Evolutionary conservation across 2,329 filamentous ascomycete species (phyloP), one percentile per base, ranked within the genome.

Genomic region (Colletotrichum caudatum): DNA sequence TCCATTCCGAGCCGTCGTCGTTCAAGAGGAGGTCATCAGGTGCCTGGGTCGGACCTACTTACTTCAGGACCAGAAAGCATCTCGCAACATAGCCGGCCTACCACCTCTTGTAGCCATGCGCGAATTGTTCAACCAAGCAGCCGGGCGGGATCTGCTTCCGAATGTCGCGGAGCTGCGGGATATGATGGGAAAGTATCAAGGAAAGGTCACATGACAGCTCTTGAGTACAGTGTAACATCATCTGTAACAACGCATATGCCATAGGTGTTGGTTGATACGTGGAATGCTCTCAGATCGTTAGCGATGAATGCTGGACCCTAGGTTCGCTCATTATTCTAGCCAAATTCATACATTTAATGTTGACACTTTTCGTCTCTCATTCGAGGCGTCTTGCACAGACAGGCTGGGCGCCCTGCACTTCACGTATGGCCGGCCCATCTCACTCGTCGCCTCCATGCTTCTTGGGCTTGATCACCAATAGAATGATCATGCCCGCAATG

Each of bases 401-500:
- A 8, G 35, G 6, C 33, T 51, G 51, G 41, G n/a, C n/a, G 33
- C 35, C 16, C 26, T 8, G 14, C 56, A 44, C 41, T 37, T 62
- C 71, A 62, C 50, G 11, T 39, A 18, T 51, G 37, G 53, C 57
- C 56, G n/a, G 35, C 3, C 53, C 16, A 20, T 8, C 37, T 74
- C 75, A 78, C 53, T 75, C 76, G n/a, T 78, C 77, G 9, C 72
- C 77, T 14, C 75, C 66, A 35, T 76, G 77, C 72, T 82, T 85
- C 80, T 92, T 94, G 1, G 93, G 93, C 82, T 97, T 97, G 73
- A 97, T 86, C 50, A 94, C 81, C 2, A 97, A 82, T 51, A 97
- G 79, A 76, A 97, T 97, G 77, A 99, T 92, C 83, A 97, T 88
- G 41, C 94, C 96, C 26, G 91, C 90, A 64, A 99, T 92, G 29